These are phyloP conservation scores for Chlamydomonas incerta DNA, from an alignment of 139 green algal genomes.

Conservation along the genomic window DNA sequence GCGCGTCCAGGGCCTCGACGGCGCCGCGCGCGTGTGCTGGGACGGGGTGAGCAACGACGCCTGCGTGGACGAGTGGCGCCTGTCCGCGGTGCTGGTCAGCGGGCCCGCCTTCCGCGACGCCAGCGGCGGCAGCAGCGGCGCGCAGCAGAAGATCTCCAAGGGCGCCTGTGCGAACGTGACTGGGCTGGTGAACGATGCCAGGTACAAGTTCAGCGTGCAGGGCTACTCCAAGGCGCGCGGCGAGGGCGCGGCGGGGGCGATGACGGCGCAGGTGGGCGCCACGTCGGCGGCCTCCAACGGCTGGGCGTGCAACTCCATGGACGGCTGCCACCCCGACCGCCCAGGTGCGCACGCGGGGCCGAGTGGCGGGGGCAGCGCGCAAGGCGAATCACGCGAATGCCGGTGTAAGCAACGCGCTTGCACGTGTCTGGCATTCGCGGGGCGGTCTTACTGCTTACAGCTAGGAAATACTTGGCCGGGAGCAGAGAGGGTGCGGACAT, in stretches of 20 bases:
- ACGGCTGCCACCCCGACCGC: constrained; percentile 13
- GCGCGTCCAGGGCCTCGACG: constrained; percentile 2
- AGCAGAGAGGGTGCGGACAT: too few relatives aligned
- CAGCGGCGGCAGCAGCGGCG: background rate
- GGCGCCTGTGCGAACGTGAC: constrained; percentile 37
- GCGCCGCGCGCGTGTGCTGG: constrained; percentile 28
- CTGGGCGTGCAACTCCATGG: constrained; percentile 15
- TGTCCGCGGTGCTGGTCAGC: background rate
- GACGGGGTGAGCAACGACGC: constrained; percentile 28
- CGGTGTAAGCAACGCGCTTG: too few relatives aligned
- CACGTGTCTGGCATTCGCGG: too few relatives aligned
- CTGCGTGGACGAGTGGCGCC: constrained; percentile 37
- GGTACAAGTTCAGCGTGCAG: constrained; percentile 19
- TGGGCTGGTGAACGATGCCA: background rate
- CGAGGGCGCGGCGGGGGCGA: background rate
- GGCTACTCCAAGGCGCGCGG: background rate
- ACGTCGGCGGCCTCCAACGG: background rate
- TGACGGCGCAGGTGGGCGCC: constrained; percentile 25
- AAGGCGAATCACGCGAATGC: too few relatives aligned
- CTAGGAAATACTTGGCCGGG: too few relatives aligned
- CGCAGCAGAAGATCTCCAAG: background rate
- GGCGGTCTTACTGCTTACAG: too few relatives aligned
- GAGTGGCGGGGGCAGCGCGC: too few relatives aligned
- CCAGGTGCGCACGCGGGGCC: too few relatives aligned
- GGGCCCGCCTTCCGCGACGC: constrained; percentile 38